Evolutionary conservation across 1,139 yeast genomes (phyloP).

Genomic region (Sugiyamaella castrensis): DNA sequence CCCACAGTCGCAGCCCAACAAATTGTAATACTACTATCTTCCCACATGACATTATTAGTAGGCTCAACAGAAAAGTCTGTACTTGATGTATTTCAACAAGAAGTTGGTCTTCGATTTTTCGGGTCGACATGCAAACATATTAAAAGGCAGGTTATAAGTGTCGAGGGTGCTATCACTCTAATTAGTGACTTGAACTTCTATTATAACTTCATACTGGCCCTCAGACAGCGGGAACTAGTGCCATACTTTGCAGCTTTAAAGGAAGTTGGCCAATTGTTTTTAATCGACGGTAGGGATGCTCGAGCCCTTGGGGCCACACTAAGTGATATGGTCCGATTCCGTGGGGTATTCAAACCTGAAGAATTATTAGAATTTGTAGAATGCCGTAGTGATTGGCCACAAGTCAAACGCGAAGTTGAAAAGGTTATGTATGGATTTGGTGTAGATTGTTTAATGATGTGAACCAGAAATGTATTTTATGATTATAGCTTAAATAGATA

Average conservation of each 20-base stretch:
- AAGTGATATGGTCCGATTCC: conserved; percentile 78
- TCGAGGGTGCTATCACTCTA: conserved; percentile 76
- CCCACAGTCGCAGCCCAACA: conserved; percentile 70
- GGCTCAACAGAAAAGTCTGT: conserved; percentile 88
- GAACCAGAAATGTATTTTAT: no score
- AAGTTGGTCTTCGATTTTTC: conserved; percentile 84
- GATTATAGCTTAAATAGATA: conserved; percentile 32
- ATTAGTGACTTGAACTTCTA: conserved; percentile 59
- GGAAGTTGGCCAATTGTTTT: conserved; percentile 76
- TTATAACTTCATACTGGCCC: conserved; percentile 63
- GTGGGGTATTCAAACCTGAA: conserved; percentile 88
- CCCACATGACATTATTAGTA: conserved; percentile 71
- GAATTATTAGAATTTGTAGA: conserved; percentile 91
- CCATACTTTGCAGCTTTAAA: conserved; percentile 81
- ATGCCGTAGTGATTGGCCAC: conserved; percentile 80
- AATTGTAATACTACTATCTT: conserved; percentile 59
- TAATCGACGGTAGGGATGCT: conserved; percentile 72
- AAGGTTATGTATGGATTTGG: conserved; percentile 94
- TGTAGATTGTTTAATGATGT: conserved; percentile 53
- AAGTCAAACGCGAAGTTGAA: conserved; percentile 76
- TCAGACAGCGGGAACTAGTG: conserved; percentile 64
- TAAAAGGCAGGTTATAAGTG: conserved; percentile 65
- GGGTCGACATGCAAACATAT: conserved; percentile 71
- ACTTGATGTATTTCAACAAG: conserved; percentile 90
- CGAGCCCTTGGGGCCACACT: conserved; percentile 82